Evolutionary conservation across 371 early-diverging fungal genomes (phyloP).

Genomic region (Haplosporangium sp.): DNA sequence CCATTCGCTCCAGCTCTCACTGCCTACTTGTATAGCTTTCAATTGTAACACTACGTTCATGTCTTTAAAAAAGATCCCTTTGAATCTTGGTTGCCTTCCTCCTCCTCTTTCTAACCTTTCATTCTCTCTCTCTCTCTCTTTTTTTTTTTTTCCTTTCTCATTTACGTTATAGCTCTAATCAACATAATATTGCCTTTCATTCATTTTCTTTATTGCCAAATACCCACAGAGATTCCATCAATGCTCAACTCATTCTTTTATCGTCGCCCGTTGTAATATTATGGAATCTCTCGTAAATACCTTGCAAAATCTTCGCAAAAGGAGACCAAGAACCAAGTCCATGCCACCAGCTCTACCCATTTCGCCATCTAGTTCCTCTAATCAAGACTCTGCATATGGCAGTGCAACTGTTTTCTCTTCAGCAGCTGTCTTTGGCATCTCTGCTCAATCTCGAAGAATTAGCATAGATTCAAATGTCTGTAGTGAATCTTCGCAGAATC

Average conservation of each 20-base stretch:
- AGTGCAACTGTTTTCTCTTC: conserved; percentile 1
- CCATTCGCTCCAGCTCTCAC: no score
- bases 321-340: background rate
- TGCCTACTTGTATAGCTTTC: no score
- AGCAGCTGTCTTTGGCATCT: background rate
- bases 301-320: background rate
- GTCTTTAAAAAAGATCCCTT: background rate
- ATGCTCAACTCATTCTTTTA: background rate
- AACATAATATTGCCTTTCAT: background rate
- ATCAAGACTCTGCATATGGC: conserved; percentile 8
- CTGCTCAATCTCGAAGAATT: background rate
- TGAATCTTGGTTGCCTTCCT: background rate
- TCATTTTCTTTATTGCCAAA: background rate
- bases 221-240: background rate
- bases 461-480: background rate
- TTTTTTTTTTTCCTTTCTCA: background rate
- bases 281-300: background rate
- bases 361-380: conserved; percentile 1
- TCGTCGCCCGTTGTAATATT: no score
- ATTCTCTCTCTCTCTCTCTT: background rate
- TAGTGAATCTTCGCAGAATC: background rate
- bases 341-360: background rate
- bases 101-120: conserved; percentile 2
- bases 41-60: no score
- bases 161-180: no score